These are phyloP conservation scores for Pseudohalonectria lignicola DNA, from an alignment of 2,329 filamentous ascomycete species.

Conservation along the genomic window DNA sequence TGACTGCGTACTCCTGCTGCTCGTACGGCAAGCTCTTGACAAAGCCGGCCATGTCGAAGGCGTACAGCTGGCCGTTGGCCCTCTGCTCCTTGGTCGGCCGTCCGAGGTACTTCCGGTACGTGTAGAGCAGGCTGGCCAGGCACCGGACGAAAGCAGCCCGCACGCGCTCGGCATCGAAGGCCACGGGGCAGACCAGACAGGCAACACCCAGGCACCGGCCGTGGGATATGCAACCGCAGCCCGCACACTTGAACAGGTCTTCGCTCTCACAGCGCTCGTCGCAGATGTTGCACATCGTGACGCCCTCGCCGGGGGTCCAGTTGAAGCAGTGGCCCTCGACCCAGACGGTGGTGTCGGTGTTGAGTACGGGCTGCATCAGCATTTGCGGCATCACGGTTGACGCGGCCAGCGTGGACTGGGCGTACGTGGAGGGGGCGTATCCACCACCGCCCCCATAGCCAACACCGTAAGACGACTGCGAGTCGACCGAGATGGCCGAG, in stretches of 20 bases:
- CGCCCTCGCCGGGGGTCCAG: constrained; percentile 44
- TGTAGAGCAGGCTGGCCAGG: constrained; percentile 54
- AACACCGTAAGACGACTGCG: constrained; percentile 58
- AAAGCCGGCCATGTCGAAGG: constrained; percentile 56
- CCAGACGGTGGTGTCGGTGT: constrained; percentile 73
- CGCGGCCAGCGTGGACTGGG: constrained; percentile 74
- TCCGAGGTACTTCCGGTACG: constrained; percentile 53
- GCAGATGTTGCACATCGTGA: constrained; percentile 52
- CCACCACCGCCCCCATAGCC: constrained; percentile 38
- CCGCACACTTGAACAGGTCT: constrained; percentile 63
- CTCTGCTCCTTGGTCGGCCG: constrained; percentile 50
- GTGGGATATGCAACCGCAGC: constrained; percentile 48
- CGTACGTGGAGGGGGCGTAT: constrained; percentile 76
- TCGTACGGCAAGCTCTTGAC: constrained; percentile 54
- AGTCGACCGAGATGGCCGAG: constrained; percentile 48
- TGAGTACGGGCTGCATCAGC: constrained; percentile 66
- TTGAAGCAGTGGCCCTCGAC: constrained; percentile 76
- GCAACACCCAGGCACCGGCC: constrained; percentile 50
- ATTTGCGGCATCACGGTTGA: constrained; percentile 82
- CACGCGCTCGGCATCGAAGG: constrained; percentile 51
- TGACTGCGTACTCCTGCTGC: constrained; percentile 51
- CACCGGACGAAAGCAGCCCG: constrained; percentile 54
- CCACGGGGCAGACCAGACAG: constrained; percentile 51
- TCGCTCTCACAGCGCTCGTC: constrained; percentile 64
- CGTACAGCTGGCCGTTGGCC: constrained; percentile 46